Evolutionary conservation across 2,329 filamentous ascomycete species (phyloP).

Genomic region (Hortaea sp.): DNA sequence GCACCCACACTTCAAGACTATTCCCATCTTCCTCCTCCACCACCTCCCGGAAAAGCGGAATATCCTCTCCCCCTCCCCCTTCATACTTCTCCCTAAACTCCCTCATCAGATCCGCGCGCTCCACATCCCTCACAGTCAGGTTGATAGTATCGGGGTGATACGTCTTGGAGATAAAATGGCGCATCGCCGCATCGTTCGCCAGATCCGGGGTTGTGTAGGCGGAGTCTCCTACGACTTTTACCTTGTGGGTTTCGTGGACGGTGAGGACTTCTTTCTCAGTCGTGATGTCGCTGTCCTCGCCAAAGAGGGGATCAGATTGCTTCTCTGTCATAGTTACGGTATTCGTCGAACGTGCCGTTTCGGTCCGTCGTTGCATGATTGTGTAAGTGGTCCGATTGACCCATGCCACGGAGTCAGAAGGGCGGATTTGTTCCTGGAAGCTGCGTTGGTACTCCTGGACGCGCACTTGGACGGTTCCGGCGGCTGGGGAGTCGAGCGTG

Average conservation of each 20-base stretch:
- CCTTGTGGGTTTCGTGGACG: neutral
- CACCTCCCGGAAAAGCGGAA: neutral
- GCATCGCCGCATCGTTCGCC: neutral
- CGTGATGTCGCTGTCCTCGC: neutral
- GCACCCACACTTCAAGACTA: constrained; percentile 6
- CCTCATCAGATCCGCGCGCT: neutral
- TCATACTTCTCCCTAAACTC: neutral
- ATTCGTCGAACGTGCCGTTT: too few species aligned
- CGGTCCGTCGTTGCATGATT: constrained; percentile 2
- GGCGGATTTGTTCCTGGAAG: constrained; percentile 3
- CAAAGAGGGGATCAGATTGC: neutral
- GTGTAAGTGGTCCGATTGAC: constrained; percentile 1
- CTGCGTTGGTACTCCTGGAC: constrained; percentile 3
- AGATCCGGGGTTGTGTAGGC: neutral
- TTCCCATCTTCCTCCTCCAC: constrained; percentile 4
- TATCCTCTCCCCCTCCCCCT: neutral
- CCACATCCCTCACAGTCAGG: neutral
- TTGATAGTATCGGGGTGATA: neutral
- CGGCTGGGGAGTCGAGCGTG: neutral
- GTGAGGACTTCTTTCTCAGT: neutral
- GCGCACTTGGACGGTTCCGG: constrained; percentile 4
- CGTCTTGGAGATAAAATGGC: neutral
- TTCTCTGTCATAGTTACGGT: neutral
- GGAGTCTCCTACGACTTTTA: neutral
- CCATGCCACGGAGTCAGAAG: constrained; percentile 1